phyloP scores from a whole-genome alignment of 495 filamentous ascomycete species.

The Neurospora africana region DNA sequence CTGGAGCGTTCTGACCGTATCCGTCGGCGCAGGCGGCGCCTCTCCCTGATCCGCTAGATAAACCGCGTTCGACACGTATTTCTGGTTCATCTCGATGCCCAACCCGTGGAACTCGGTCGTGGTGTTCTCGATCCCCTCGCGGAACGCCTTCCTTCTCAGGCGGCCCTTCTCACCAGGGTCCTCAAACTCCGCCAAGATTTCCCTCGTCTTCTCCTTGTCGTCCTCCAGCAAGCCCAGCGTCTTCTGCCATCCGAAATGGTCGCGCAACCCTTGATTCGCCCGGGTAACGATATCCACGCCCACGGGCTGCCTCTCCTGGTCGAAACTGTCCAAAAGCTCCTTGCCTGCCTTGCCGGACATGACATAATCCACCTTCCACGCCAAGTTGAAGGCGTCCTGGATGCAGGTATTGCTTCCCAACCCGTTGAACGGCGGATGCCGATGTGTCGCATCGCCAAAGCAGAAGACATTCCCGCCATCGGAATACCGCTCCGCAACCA shows the following conservation, averaged over 20 bases:
- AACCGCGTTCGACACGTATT: slow-evolving; percentile 23
- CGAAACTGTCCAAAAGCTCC: slow-evolving; percentile 24
- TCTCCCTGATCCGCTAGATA: slow-evolving; percentile 14
- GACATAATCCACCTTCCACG: slow-evolving; percentile 38
- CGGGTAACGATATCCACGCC: slow-evolving; percentile 26
- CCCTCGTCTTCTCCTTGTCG: slow-evolving; percentile 12
- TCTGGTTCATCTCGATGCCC: slow-evolving; percentile 32
- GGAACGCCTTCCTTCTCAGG: slow-evolving; percentile 12
- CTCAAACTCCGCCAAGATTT: slow-evolving; percentile 20
- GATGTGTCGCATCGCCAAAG: slow-evolving; percentile 38
- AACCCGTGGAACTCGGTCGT: slow-evolving; percentile 28
- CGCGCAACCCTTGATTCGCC: slow-evolving; percentile 28
- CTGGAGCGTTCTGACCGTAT: slow-evolving; percentile 10
- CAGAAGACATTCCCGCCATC: slow-evolving; percentile 31
- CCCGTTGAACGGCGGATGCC: slow-evolving; percentile 38
- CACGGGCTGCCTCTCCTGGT: slow-evolving; percentile 32
- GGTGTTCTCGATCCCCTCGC: slow-evolving; percentile 21
- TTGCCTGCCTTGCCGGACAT: slow-evolving; percentile 22
- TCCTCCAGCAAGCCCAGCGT: slow-evolving; percentile 26
- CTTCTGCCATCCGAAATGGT: slow-evolving; percentile 23
- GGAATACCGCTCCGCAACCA: slow-evolving; percentile 30
- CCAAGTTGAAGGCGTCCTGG: slow-evolving; percentile 39
- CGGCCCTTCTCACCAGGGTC: slow-evolving; percentile 18
- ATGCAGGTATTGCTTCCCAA: slow-evolving; percentile 41
- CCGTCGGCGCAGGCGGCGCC: slow-evolving; percentile 10